Evolutionary conservation across 768 basidiomycete species (phyloP), one percentile per base, ranked within the genome.

Genomic region (Phaeotremella fagi): DNA sequence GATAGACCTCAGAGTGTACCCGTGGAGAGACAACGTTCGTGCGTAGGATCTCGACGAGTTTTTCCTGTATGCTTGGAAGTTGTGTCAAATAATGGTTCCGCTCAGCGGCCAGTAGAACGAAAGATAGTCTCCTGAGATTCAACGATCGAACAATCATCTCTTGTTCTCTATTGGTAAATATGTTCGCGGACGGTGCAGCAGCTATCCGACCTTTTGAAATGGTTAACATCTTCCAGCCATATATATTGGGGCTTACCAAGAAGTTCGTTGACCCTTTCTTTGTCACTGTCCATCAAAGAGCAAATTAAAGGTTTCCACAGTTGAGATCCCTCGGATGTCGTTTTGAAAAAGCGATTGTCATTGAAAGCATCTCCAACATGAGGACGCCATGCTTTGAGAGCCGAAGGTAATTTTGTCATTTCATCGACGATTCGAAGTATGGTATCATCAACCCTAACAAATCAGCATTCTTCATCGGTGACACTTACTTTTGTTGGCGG

Each of bases 31-130:
- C 78, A 15, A 83, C 82, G 60, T 83, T 87, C n/a, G 71, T 71
- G 28, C 88, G 83, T 43, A 98, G 76, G 2, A 91, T 84, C 59
- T 99, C 95, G 9, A 95, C 95, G 14, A 99, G 79, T 75, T 88
- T 95, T 76, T 98, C 95, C 72, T 97, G 91, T n/a, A 99, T 88
- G 25, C 82, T 82, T 15, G 95, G 95, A 28, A 99, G 78, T 56
- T 90, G 87, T 0, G 83, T 84, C 45, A 98, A 74, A 76, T 88
- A 95, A 48, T 89, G 85, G 67, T 99, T 94, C 75, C 87, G 87
- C 61, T 91, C 90, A 14, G 85, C 89, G 1, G 86, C 78, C 50
- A 90, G 83, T n/a, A 99, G 72, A 27, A 87, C 81, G 67, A 88
- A 89, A 3, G 91, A 89, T 35, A 98, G 77, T 27, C 94, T 80